Percentiles rank a stretch among this genome's conserved stretches.
Conservation (phyloP, 2,329 filamentous ascomycete genomes). For the Aspergillus viridinutans region DNA sequence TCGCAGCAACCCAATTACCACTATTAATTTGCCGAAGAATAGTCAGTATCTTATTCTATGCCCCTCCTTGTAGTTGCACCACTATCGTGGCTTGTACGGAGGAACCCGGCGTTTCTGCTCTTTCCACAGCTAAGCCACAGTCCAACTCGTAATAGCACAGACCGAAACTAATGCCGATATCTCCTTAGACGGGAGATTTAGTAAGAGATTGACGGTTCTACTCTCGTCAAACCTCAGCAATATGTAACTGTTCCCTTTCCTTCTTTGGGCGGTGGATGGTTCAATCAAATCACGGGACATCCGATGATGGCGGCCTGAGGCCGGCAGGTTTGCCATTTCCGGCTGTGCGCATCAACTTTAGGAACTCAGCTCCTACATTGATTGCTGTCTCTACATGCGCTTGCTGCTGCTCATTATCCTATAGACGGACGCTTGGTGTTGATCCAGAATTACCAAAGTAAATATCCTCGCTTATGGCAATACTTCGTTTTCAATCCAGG, state of each 20-base stretch:
- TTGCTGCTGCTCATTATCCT: not conserved
- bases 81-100: not conserved
- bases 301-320: constrained; percentile 11
- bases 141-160: not conserved
- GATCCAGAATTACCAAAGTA: not conserved
- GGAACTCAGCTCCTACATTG: not conserved
- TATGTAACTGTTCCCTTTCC: not conserved
- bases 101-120: not conserved
- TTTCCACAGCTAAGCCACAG: not conserved
- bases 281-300: constrained; percentile 11
- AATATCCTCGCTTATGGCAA: not conserved
- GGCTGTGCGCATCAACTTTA: not conserved
- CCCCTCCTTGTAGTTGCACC: not conserved
- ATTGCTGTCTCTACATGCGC: not conserved
- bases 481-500: not conserved
- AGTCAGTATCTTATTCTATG: not conserved
- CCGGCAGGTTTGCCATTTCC: not conserved
- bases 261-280: constrained; percentile 9
- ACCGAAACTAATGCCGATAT: not conserved
- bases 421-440: not conserved
- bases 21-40: not conserved
- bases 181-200: not conserved
- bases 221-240: not conserved
- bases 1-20: not conserved
- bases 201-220: not conserved